A percentile compares a stretch with the other conserved stretches of the same genome.
Conservation (phyloP, 129 eudicot species). For the Oenanthe sinensis region DNA sequence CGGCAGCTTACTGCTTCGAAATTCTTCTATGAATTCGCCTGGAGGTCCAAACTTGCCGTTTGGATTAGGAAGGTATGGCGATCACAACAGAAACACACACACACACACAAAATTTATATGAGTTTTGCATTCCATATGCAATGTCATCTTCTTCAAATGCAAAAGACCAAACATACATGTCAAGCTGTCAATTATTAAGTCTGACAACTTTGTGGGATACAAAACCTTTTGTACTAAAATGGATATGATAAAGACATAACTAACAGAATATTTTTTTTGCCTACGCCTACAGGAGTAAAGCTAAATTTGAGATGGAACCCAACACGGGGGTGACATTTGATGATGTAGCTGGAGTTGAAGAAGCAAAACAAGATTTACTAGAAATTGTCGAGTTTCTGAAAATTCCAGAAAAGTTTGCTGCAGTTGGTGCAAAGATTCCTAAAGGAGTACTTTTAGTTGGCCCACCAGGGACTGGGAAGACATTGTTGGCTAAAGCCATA, state of each 20-base stretch:
- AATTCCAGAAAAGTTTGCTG: conserved; percentile 61
- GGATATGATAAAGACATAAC: not conserved
- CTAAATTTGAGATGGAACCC: conserved; percentile 80
- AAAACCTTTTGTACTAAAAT: not conserved
- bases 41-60: conserved; percentile 55
- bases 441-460: conserved; percentile 78
- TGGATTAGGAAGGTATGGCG: conserved; percentile 65
- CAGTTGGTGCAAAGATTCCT: conserved; percentile 71
- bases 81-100: not conserved
- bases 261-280: not conserved
- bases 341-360: conserved; percentile 84
- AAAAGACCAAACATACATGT: not conserved
- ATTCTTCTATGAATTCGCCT: conserved; percentile 34
- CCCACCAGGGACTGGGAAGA: conserved; percentile 88
- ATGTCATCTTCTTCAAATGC: too few relatives aligned
- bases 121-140: too few relatives aligned
- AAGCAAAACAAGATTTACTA: conserved; percentile 77
- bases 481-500: conserved; percentile 77
- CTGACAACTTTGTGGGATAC: not conserved
- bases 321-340: conserved; percentile 68
- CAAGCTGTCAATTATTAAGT: not conserved
- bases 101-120: not conserved
- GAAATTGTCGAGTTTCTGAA: conserved; percentile 72
- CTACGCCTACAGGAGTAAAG: conserved; percentile 58
- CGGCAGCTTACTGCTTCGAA: conserved; percentile 43